A percentile compares a stretch with the other conserved stretches of the same genome.
These are phyloP conservation scores for Colletotrichum lini DNA, from an alignment of 2,329 filamentous ascomycete species.

Conservation along the genomic window DNA sequence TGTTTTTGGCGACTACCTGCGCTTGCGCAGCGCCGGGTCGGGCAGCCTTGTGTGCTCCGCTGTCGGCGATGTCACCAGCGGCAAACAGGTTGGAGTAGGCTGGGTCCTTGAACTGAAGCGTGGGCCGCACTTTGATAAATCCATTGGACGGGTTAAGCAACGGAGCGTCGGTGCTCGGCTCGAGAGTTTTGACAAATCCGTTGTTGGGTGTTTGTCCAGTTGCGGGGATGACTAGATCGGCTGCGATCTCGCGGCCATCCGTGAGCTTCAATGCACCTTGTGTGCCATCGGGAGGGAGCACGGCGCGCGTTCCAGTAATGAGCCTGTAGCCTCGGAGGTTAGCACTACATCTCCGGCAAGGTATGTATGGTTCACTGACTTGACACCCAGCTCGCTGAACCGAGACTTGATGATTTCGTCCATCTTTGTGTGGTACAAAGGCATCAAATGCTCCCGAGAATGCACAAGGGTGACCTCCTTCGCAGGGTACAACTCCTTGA, in stretches of 20 bases:
- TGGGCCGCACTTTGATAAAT: conserved; percentile 57
- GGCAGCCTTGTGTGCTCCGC: conserved; percentile 57
- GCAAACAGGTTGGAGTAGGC: conserved; percentile 59
- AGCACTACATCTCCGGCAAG: neutral
- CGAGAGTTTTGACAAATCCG: conserved; percentile 6
- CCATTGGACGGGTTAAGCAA: conserved; percentile 19
- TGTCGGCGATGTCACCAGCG: conserved; percentile 66
- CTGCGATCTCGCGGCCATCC: conserved; percentile 17
- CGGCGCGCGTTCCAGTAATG: conserved; percentile 18
- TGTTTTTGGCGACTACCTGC: conserved; percentile 60
- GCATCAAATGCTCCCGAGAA: conserved; percentile 59
- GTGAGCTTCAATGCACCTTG: conserved; percentile 4
- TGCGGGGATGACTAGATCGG: conserved; percentile 27
- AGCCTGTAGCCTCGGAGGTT: neutral
- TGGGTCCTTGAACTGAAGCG: conserved; percentile 57
- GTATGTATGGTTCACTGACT: neutral
- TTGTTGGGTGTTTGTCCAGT: conserved; percentile 31
- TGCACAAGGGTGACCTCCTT: conserved; percentile 64
- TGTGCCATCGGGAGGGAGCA: neutral
- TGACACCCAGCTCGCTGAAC: conserved; percentile 15
- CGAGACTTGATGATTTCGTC: conserved; percentile 27
- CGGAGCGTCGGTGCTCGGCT: neutral
- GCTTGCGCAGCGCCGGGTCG: conserved; percentile 61
- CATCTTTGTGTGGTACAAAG: conserved; percentile 30
- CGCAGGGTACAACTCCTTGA: conserved; percentile 60